Base-by-base conservation (phyloP, 2,329 filamentous ascomycete species). In the Penicillium sclerotiorum region DNA sequence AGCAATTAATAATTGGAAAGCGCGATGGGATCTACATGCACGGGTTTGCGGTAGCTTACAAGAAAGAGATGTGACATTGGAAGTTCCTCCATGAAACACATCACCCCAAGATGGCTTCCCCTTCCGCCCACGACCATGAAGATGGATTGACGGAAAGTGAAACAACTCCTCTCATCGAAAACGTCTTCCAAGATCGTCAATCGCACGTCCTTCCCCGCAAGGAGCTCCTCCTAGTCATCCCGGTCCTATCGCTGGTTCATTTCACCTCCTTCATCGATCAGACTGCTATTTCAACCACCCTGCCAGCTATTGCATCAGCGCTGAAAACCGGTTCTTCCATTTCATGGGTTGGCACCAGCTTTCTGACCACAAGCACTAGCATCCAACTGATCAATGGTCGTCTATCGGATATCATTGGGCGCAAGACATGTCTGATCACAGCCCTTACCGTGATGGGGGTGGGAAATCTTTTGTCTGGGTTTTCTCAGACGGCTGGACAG, bases 351-450 rank as follows among this genome's bases (percentile, higher is more conserved):
- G 49, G 46, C 15, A 46, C 53, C 2, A 50, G 46, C 30, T 60
- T 58, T 22, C 17, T 59, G 32, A 64, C 73, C 12, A 69, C 72
- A 0, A 67, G 64, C 11, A 73, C 71, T 0, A 60, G 62, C 2
- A 84, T 84, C 52, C 80, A 83, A 62, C 78, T 83, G 45, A 71
- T 85, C 2, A 84, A 84, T 62, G 81, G 81, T 21, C 73, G 80
- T 0, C 57, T 82, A 5, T 81, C 79, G 2, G 80, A 83, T 60
- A 76, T 83, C 1, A 73, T 82, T 30, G 80, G 80, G 13, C 73
- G 81, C n/a, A 83, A 83, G 59, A 68, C 72, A 4, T 70, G 83
- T 5, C 77, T 79, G 23, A 58, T 84, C 3, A 70, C 70, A 0
- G 76, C 77, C 3, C 66, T 82, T 3, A 69, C 68, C 1, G 61